Base-by-base conservation (phyloP, 2,329 filamentous ascomycete genomes). In the Byssoonygena ceratinophila region DNA sequence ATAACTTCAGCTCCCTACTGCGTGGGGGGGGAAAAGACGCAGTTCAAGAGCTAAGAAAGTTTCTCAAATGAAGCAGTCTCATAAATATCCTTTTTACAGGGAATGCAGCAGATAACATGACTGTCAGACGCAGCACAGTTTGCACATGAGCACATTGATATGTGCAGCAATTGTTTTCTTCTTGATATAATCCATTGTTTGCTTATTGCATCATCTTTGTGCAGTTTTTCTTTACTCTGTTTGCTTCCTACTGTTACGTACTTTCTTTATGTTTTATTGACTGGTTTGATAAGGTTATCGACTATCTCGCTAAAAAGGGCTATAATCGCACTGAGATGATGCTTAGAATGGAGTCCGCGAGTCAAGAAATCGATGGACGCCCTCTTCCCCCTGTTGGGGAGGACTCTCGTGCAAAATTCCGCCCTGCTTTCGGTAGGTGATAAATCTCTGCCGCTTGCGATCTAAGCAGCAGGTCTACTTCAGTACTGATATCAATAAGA, bases 301-400 rank as follows among this genome's bases (percentile, higher is more conserved):
- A 98, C 61, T 98, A 98, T 67, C 76, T 98, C 0, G 81, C 89
- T 1, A 98, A 98, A 68, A 90, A 96, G 59, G 92, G 92, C 0
- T 98, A 96, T 69, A 89, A 83, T 51, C 80, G 85, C 22, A 97
- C 92, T 0, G 92, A 98, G 68, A 87, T 91, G 18, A 87, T 92
- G 66, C 86, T 98, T 50, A 82, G 92, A 40, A 85, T 88, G 67
- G 92, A 98, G 68, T 94, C 90, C 1, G 83, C 86, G 22, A 83
- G 89, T 60, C 77, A 92, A 39, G 87, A 91, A 53, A 78, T 84
- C 20, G 87, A 89, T 66, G 90, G 89, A 7, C 81, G 85, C 54
- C 87, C 88, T 1, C 78, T 91, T 31, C 77, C 82, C 45, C 70
- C 72, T 46, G 67, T 75, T 8, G 79, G 80, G 16, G 84, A 88